A percentile compares a stretch with the other conserved stretches of the same genome.
Evolutionary conservation across 2,329 filamentous ascomycete species (phyloP).

Genomic region (Diaporthe sp.): DNA sequence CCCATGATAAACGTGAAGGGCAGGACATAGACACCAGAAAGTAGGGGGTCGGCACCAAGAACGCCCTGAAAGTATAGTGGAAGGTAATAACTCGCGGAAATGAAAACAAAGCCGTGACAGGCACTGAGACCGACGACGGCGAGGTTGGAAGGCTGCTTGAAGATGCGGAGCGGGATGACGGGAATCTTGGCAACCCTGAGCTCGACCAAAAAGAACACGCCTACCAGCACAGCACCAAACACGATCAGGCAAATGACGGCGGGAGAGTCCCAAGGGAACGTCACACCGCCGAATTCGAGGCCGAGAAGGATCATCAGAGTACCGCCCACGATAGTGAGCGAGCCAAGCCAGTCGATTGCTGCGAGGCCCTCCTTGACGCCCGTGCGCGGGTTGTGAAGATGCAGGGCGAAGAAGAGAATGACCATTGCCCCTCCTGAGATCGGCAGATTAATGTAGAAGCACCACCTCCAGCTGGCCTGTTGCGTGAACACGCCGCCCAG

Average conservation of each 20-base stretch:
- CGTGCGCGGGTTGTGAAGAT: conserved; percentile 75
- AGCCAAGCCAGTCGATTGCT: conserved; percentile 71
- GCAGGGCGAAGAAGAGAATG: conserved; percentile 70
- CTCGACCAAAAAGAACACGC: conserved; percentile 69
- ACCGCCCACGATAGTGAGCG: conserved; percentile 69
- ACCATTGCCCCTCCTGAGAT: conserved; percentile 65
- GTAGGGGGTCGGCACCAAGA: conserved; percentile 67
- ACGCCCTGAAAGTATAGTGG: conserved; percentile 80
- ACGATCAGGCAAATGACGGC: conserved; percentile 72
- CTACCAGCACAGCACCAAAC: conserved; percentile 63
- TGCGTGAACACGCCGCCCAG: conserved; percentile 73
- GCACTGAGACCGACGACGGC: conserved; percentile 62
- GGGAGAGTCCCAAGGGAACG: conserved; percentile 69
- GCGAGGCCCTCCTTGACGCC: conserved; percentile 70
- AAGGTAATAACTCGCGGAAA: conserved; percentile 75
- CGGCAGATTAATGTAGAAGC: conserved; percentile 58
- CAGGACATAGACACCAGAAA: conserved; percentile 71
- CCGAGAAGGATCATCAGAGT: conserved; percentile 77
- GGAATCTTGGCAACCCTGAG: conserved; percentile 72
- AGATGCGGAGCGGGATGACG: conserved; percentile 74
- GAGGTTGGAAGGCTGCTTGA: conserved; percentile 64
- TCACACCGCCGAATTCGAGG: conserved; percentile 75
- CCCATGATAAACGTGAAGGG: conserved; percentile 66
- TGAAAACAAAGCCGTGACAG: conserved; percentile 67
- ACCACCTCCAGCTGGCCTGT: conserved; percentile 70